These are phyloP conservation scores for Withania somnifera DNA, from an alignment of 305 asterid genomes.

Conservation along the genomic window DNA sequence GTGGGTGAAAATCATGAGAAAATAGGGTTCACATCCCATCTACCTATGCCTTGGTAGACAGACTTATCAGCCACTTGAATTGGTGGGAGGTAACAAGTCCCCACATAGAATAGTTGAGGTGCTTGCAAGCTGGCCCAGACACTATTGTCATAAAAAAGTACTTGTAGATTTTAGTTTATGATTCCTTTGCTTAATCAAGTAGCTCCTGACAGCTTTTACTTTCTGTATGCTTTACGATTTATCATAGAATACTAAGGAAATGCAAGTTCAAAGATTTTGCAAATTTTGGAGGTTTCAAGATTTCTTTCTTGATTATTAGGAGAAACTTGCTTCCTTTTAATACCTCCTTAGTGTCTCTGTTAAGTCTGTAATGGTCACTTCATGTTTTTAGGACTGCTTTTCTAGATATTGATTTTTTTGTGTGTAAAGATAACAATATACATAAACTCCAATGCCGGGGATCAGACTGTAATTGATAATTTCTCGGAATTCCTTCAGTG, in stretches of 20 bases:
- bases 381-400: background rate
- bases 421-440: background rate
- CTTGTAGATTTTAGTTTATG: background rate
- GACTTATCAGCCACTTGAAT: background rate
- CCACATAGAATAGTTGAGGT: background rate
- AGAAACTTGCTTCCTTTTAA: background rate
- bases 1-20: background rate
- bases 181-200: background rate
- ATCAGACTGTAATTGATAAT: background rate
- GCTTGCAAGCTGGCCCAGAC: background rate
- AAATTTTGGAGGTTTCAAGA: background rate
- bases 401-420: background rate
- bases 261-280: background rate
- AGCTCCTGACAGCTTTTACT: conserved; percentile 1
- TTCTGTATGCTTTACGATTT: background rate
- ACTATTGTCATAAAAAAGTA: background rate
- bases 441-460: background rate
- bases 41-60: background rate
- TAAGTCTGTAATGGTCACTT: background rate
- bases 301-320: background rate
- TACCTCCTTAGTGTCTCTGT: background rate
- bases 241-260: background rate
- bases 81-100: background rate
- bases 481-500: background rate
- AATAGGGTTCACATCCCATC: background rate